phyloP scores from a whole-genome alignment of 306 rosid species.

The Rubus parviflorus region DNA sequence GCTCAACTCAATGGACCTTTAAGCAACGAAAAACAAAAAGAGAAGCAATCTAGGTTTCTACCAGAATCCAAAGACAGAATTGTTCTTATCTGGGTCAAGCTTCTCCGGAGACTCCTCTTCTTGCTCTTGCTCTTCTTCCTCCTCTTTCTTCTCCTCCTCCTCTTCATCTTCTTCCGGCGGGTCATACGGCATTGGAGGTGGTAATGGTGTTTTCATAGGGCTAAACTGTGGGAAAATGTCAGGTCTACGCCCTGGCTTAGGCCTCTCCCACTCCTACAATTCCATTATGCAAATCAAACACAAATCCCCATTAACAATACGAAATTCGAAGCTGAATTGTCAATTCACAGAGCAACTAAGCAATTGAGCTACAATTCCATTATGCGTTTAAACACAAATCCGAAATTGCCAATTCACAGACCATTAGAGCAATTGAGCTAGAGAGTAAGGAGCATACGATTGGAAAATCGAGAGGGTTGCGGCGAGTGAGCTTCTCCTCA shows the following conservation, averaged over 20 bases:
- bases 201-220: slow-evolving; percentile 44
- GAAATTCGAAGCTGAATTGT: neutral
- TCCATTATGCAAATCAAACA: neutral
- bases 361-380: neutral
- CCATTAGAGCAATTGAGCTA: neutral
- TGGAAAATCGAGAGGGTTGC: slow-evolving; percentile 43
- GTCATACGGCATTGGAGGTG: slow-evolving; percentile 43
- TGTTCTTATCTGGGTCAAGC: slow-evolving; percentile 29
- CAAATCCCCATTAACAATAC: neutral
- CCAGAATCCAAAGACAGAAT: neutral
- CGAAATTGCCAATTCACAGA: neutral
- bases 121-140: slow-evolving; percentile 37
- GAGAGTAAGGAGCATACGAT: slow-evolving; percentile 2
- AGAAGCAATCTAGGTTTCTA: neutral
- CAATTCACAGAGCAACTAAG: too few relatives aligned
- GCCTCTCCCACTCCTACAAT: slow-evolving; percentile 46
- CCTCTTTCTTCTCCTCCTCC: slow-evolving; percentile 40
- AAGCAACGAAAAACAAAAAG: neutral
- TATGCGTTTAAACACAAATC: neutral
- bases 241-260: slow-evolving; percentile 42
- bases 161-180: slow-evolving; percentile 56
- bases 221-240: slow-evolving; percentile 45
- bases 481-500: slow-evolving; percentile 40
- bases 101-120: slow-evolving; percentile 39
- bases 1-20: neutral